Conservation (phyloP, 768 basidiomycete genomes). For the Panaeolus cyanescens region DNA sequence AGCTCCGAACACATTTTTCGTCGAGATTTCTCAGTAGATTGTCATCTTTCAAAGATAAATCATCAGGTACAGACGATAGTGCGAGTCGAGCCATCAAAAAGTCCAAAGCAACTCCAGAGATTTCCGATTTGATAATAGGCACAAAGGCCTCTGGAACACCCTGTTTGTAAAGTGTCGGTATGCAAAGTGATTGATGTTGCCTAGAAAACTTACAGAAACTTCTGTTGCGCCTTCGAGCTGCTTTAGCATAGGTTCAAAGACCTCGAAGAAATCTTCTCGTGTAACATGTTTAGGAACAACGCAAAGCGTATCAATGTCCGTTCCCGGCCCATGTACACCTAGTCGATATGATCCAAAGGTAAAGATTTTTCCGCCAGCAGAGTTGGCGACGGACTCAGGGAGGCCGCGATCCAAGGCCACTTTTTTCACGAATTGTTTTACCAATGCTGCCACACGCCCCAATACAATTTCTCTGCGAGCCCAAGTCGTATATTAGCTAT, state of each 20-base stretch:
- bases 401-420: slow-evolving; percentile 79
- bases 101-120: slow-evolving; percentile 91
- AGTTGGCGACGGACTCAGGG: slow-evolving; percentile 83
- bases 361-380: slow-evolving; percentile 97
- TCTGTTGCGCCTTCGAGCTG: slow-evolving; percentile 83
- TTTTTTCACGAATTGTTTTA: slow-evolving; percentile 90
- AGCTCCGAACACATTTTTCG: slow-evolving; percentile 92
- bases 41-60: slow-evolving; percentile 88
- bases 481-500: slow-evolving; percentile 8
- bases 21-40: slow-evolving; percentile 91
- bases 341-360: slow-evolving; percentile 98
- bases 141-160: slow-evolving; percentile 97
- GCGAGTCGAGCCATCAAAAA: slow-evolving; percentile 91
- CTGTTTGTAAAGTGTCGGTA: slow-evolving; percentile 40
- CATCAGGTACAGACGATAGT: slow-evolving; percentile 87
- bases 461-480: slow-evolving; percentile 84
- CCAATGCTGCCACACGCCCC: slow-evolving; percentile 83
- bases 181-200: background rate
- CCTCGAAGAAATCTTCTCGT: slow-evolving; percentile 93
- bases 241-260: slow-evolving; percentile 87
- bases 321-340: slow-evolving; percentile 94
- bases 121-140: slow-evolving; percentile 90
- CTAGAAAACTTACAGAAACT: slow-evolving; percentile 70
- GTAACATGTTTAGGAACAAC: slow-evolving; percentile 97
- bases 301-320: slow-evolving; percentile 98